Conservation (phyloP, 331 rosid species). For the Acacia concinna region DNA sequence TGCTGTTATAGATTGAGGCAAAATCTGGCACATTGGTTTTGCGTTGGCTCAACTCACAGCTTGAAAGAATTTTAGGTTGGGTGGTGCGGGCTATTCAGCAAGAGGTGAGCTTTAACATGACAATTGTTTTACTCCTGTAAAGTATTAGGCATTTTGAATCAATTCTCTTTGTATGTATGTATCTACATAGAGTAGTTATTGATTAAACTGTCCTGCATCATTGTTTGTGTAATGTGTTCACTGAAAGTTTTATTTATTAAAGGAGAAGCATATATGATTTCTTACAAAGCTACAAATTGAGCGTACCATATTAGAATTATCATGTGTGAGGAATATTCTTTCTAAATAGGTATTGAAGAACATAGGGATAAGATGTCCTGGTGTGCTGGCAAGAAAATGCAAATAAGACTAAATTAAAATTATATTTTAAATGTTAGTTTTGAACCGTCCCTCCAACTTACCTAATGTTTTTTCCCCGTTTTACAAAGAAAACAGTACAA, state of each 20-base stretch:
- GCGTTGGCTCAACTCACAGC: conserved; percentile 98
- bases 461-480: background rate
- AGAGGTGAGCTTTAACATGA: conserved; percentile 59
- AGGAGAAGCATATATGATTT: background rate
- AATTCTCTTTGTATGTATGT: background rate
- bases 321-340: background rate
- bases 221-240: background rate
- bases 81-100: conserved; percentile 86
- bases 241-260: background rate
- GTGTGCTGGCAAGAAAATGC: background rate
- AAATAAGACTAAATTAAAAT: background rate
- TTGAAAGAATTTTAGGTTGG: conserved; percentile 91
- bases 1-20: conserved; percentile 69
- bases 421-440: background rate
- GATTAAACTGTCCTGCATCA: background rate
- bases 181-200: conserved; percentile 7
- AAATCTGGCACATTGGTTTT: conserved; percentile 95
- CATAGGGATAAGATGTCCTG: background rate
- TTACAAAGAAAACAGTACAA: background rate
- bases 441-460: background rate
- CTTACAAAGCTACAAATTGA: background rate
- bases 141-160: conserved; percentile 20
- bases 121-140: conserved; percentile 12
- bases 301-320: background rate
- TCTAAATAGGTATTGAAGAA: background rate